Conservation (phyloP, 2,329 filamentous ascomycete genomes). For the Hawksworthiomyces lignivorus region DNA sequence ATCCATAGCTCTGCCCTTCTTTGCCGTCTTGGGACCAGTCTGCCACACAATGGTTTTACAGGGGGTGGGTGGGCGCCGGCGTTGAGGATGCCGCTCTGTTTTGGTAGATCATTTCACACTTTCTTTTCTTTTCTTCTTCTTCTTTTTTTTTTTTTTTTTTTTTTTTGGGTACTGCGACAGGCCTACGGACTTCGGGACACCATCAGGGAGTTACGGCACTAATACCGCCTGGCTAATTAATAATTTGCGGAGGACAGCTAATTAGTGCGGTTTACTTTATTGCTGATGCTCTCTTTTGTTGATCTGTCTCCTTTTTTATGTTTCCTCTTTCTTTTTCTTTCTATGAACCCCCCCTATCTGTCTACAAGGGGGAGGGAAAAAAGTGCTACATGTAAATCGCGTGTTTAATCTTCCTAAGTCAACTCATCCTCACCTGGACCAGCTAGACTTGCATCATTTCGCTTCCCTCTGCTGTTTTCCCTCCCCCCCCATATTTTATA, state of each 20-base stretch:
- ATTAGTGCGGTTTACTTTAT: slow-evolving; percentile 2
- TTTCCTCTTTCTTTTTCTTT: not conserved
- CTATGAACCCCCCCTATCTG: not conserved
- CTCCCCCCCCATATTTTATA: not conserved
- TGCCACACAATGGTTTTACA: no score
- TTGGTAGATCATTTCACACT: no score
- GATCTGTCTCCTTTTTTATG: slow-evolving; percentile 10
- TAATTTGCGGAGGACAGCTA: slow-evolving; percentile 1
- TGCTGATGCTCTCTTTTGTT: slow-evolving; percentile 5
- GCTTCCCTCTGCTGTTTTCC: not conserved
- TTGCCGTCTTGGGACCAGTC: not conserved
- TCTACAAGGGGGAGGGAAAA: slow-evolving; percentile 1
- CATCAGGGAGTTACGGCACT: no score
- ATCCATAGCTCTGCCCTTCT: no score
- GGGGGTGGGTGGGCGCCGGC: no score
- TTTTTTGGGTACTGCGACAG: not conserved
- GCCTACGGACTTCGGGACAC: not conserved
- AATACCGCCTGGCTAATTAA: slow-evolving; percentile 1
- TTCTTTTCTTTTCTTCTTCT: slow-evolving; percentile 2
- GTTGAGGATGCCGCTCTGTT: no score
- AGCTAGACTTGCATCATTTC: slow-evolving; percentile 1
- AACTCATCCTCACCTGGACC: slow-evolving; percentile 2
- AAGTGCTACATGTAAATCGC: slow-evolving; percentile 6
- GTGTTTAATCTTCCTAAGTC: slow-evolving; percentile 9
- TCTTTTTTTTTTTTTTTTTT: not conserved